A percentile compares a stretch with the other conserved stretches of the same genome.
These are phyloP conservation scores for Arabidopsis suecica DNA, from an alignment of 345 rosid genomes.

Conservation along the genomic window DNA sequence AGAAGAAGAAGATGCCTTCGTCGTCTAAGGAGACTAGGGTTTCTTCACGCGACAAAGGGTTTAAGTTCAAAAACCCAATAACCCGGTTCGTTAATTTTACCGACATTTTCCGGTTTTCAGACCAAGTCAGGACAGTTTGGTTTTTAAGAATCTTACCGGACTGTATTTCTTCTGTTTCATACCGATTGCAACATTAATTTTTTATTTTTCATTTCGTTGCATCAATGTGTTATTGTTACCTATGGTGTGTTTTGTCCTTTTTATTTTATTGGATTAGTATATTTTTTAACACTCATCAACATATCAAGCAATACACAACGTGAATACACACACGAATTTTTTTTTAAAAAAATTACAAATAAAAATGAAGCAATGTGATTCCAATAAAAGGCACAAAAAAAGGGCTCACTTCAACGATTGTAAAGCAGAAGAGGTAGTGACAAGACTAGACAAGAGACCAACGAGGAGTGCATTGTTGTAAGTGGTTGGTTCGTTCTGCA, in stretches of 20 bases:
- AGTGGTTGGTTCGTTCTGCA: constrained; percentile 89
- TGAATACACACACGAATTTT: constrained; percentile 17
- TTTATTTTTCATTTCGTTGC: background rate
- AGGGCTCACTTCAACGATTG: constrained; percentile 57
- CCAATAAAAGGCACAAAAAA: background rate
- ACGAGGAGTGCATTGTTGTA: constrained; percentile 88
- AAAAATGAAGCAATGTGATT: constrained; percentile 30
- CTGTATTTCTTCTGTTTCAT: background rate
- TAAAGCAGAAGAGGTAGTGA: constrained; percentile 82
- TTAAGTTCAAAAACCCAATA: constrained; percentile 3
- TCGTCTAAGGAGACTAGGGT: constrained; percentile 26
- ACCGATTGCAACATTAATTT: background rate
- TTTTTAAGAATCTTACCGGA: background rate
- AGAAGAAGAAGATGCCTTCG: constrained; percentile 10
- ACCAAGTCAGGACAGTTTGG: background rate
- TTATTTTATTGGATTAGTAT: background rate
- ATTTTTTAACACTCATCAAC: constrained; percentile 26
- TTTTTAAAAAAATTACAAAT: constrained; percentile 4
- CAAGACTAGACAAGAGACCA: constrained; percentile 88
- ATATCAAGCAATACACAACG: constrained; percentile 35
- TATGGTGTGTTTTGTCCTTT: background rate
- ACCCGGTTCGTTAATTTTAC: constrained; percentile 15
- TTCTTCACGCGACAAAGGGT: background rate
- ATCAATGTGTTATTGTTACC: background rate
- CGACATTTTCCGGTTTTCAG: background rate